These are phyloP conservation scores for Colletotrichum simmondsii DNA, from an alignment of 2,329 filamentous ascomycete species.

Conservation along the genomic window DNA sequence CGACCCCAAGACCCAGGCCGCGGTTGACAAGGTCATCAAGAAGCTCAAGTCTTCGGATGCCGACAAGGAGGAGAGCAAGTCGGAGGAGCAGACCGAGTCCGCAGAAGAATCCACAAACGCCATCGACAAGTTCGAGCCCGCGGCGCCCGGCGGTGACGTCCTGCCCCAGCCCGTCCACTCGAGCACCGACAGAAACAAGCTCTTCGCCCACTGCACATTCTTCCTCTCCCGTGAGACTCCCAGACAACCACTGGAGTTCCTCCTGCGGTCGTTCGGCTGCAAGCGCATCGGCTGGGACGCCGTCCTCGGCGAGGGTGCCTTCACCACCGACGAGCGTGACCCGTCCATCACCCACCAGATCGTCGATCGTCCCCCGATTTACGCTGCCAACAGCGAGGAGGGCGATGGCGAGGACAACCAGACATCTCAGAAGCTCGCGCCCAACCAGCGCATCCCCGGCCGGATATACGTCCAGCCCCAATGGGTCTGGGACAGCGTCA, in stretches of 20 bases:
- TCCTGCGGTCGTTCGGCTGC: conserved; percentile 93
- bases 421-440: conserved; percentile 66
- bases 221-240: conserved; percentile 95
- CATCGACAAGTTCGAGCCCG: conserved; percentile 92
- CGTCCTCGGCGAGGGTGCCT: conserved; percentile 90
- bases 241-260: conserved; percentile 88
- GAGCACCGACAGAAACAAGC: conserved; percentile 73
- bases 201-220: conserved; percentile 91
- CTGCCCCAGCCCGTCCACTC: conserved; percentile 81
- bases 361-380: conserved; percentile 86
- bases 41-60: conserved; percentile 70
- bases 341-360: conserved; percentile 95
- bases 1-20: conserved; percentile 71
- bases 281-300: conserved; percentile 96
- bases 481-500: conserved; percentile 98
- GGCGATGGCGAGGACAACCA: conserved; percentile 67
- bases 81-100: conserved; percentile 51
- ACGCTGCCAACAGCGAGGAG: conserved; percentile 52
- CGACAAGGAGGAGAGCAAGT: conserved; percentile 52
- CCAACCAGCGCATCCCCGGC: conserved; percentile 84
- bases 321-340: conserved; percentile 89
- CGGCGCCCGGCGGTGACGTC: conserved; percentile 85
- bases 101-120: conserved; percentile 61
- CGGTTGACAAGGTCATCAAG: conserved; percentile 76
- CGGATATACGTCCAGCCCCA: conserved; percentile 95